Percentiles rank a stretch among this genome's conserved stretches.
phyloP scores from a whole-genome alignment of 306 rosid species.

The Trifolium repens region DNA sequence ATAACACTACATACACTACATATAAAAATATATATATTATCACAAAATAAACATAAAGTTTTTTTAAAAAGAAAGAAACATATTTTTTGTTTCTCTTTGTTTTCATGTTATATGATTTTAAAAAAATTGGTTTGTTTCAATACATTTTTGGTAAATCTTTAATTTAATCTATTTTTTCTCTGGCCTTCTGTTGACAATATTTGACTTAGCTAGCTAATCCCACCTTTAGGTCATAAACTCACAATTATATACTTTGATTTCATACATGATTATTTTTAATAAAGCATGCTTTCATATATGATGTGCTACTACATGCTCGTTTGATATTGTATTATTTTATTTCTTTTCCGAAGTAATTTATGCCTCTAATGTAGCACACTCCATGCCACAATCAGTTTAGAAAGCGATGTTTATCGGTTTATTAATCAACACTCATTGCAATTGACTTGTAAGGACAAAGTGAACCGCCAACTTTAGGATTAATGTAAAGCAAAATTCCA shows the following conservation, averaged over 20 bases:
- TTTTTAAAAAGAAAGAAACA: no score
- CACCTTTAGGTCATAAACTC: background rate
- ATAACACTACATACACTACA: no score
- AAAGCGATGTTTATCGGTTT: constrained; percentile 39
- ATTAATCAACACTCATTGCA: constrained; percentile 32
- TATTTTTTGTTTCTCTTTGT: no score
- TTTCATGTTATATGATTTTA: no score
- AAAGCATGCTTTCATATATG: constrained; percentile 9
- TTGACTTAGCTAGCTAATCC: background rate
- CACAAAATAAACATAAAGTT: no score
- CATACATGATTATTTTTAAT: background rate
- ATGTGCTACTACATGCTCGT: constrained; percentile 35
- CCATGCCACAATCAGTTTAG: constrained; percentile 40
- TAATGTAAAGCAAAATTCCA: constrained; percentile 33
- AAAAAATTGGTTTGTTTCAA: no score
- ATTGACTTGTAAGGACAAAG: constrained; percentile 35
- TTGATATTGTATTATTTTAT: constrained; percentile 16
- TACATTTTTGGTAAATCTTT: no score
- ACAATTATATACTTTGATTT: constrained; percentile 13
- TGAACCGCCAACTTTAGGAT: constrained; percentile 43
- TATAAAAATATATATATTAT: no score
- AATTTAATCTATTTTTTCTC: no score
- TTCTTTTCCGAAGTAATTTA: constrained; percentile 23
- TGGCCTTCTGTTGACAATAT: no score
- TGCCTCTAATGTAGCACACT: constrained; percentile 31